Base-by-base conservation (phyloP, 129 eudicot species). In the Apium graveolens region DNA sequence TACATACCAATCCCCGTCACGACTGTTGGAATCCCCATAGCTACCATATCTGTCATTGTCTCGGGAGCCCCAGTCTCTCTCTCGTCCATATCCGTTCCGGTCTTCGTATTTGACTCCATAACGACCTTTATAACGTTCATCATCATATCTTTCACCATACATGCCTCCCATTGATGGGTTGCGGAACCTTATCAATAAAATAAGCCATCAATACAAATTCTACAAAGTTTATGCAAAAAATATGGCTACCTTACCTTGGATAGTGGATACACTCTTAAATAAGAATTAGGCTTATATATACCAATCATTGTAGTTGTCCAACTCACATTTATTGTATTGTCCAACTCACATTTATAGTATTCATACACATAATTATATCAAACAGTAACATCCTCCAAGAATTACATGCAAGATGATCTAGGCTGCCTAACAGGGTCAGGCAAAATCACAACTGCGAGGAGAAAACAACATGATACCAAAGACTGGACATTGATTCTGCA, bases 41-140 rank as follows among this genome's bases (percentile, higher is more conserved):
- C 84, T 83, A 63, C 87, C 90, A 86, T 87, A 86, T 74, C 84
- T 78, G 18, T 87, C 92, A 69, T 89, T 90, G 76, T 83, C 91
- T 80, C 86, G 76, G n/a, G 70, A 78, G 13, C 91, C 87, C 87
- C 88, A 76, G 13, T 89, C 92, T 80, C 88, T 86, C 55, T 91
- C 98, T 80, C 98, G 86, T 62, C 95, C 98, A 82, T 90, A 89
- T 66, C 92, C 97, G 78, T 91, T 89, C 14, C 90, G 78, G 32
- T 89, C 92, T 21, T 86, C 91, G 65, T 91, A 91, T 87, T 90
- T 81, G 73, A 82, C 84, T 76, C 93, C 90, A 83, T 85, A 90
- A 66, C 85, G 85, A 37, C 74, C 74, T 31, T 73, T 79, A 73
- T 73, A 80, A 20, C 87, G 84, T 62, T 86, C 92, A 76, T 91